phyloP scores from a whole-genome alignment of 257 asterid genomes.

The Apocynum venetum region DNA sequence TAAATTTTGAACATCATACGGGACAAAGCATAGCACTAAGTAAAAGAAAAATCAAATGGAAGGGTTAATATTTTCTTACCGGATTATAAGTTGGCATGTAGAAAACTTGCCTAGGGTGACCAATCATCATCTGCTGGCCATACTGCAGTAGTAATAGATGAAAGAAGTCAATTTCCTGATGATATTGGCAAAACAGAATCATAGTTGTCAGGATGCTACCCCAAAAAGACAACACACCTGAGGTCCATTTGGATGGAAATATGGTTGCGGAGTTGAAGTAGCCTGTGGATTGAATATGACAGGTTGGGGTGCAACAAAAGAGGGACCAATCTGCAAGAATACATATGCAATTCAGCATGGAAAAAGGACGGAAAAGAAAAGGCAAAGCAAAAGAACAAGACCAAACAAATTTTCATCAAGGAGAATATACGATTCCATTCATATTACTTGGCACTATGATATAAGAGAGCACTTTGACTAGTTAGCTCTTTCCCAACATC shows the following conservation, averaged over 20 bases:
- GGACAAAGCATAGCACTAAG: not conserved
- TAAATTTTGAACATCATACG: not conserved
- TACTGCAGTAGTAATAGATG: constrained; percentile 38
- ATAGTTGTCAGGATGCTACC: not conserved
- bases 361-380: not conserved
- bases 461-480: not conserved
- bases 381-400: not conserved
- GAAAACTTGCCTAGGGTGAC: constrained; percentile 81
- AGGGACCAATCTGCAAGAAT: constrained; percentile 62
- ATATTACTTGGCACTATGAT: not conserved
- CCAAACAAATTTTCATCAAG: not conserved
- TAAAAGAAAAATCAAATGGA: too few relatives aligned
- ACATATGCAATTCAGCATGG: not conserved
- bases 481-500: not conserved
- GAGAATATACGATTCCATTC: not conserved
- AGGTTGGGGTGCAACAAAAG: constrained; percentile 64
- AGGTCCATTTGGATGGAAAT: constrained; percentile 85
- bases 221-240: constrained; percentile 52
- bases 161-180: not conserved
- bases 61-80: constrained; percentile 45
- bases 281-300: constrained; percentile 77
- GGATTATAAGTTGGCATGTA: constrained; percentile 80
- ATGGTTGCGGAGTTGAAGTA: constrained; percentile 60
- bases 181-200: not conserved
- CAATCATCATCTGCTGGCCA: constrained; percentile 87